Conservation (phyloP, 768 basidiomycete species). For the Chalciporus piperatus region DNA sequence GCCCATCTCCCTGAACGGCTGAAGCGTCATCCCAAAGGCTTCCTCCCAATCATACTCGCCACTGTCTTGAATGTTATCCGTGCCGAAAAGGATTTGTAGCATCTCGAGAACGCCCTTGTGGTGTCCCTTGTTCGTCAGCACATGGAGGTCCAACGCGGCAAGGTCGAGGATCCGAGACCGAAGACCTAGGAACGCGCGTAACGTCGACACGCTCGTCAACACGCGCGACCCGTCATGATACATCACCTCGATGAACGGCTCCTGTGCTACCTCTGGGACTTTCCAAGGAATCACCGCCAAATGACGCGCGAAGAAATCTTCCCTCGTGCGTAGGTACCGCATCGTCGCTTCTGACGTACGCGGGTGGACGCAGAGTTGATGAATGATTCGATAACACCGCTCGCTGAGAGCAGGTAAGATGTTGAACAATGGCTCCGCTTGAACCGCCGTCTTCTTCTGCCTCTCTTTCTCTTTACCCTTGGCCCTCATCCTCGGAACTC, state of each 20-base stretch:
- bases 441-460: slow-evolving; percentile 25
- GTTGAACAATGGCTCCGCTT: slow-evolving; percentile 53
- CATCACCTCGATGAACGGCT: slow-evolving; percentile 53
- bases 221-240: slow-evolving; percentile 73
- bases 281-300: slow-evolving; percentile 72
- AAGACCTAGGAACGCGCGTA: slow-evolving; percentile 76
- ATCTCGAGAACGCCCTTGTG: slow-evolving; percentile 70
- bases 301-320: slow-evolving; percentile 88
- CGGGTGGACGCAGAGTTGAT: slow-evolving; percentile 86
- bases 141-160: slow-evolving; percentile 84
- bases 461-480: slow-evolving; percentile 39
- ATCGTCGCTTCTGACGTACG: slow-evolving; percentile 77
- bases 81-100: slow-evolving; percentile 79
- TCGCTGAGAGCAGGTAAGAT: slow-evolving; percentile 78
- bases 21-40: slow-evolving; percentile 35
- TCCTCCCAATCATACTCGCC: slow-evolving; percentile 40
- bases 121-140: slow-evolving; percentile 76
- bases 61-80: slow-evolving; percentile 47
- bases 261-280: slow-evolving; percentile 47
- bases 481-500: slow-evolving; percentile 58
- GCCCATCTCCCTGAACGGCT: slow-evolving; percentile 66
- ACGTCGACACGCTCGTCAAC: slow-evolving; percentile 60
- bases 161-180: slow-evolving; percentile 85
- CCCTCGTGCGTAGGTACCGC: slow-evolving; percentile 81
- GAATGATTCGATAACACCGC: slow-evolving; percentile 76